Conservation (phyloP, 345 rosid genomes). For the Nephelium lappaceum region DNA sequence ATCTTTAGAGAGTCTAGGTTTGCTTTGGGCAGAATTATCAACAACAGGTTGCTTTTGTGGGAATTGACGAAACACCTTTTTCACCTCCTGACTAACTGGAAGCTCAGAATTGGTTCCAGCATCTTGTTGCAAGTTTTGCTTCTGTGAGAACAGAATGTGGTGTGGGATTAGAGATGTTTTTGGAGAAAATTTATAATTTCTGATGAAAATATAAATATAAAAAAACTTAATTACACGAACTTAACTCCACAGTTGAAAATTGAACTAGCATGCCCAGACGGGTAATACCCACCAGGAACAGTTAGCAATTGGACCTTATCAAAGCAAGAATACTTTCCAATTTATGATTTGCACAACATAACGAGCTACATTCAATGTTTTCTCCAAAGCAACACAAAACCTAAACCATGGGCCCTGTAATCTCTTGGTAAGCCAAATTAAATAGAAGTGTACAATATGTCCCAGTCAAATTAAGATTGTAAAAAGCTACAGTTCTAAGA, state of each 20-base stretch:
- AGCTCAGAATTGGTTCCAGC: conserved; percentile 36
- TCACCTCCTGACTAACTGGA: conserved; percentile 32
- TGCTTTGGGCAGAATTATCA: conserved; percentile 45
- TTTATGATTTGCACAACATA: neutral
- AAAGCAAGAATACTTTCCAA: neutral
- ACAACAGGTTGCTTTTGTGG: conserved; percentile 70
- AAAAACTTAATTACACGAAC: neutral
- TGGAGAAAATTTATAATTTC: neutral
- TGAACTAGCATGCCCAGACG: neutral
- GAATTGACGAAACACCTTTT: conserved; percentile 59
- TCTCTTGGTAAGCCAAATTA: neutral
- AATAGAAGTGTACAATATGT: neutral
- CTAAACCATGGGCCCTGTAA: neutral
- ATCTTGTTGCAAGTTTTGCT: conserved; percentile 61
- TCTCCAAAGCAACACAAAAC: neutral
- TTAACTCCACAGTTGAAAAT: neutral
- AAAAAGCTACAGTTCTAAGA: neutral
- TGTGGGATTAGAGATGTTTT: neutral
- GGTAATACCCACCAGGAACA: neutral
- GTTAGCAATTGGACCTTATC: neutral
- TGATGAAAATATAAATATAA: neutral
- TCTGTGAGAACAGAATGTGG: conserved; percentile 43
- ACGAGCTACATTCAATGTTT: neutral
- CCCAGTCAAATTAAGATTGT: neutral
- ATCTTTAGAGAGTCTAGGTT: conserved; percentile 67